Evolutionary conservation across 306 rosid genomes (phyloP).

Genomic region (Vigna mungo): DNA sequence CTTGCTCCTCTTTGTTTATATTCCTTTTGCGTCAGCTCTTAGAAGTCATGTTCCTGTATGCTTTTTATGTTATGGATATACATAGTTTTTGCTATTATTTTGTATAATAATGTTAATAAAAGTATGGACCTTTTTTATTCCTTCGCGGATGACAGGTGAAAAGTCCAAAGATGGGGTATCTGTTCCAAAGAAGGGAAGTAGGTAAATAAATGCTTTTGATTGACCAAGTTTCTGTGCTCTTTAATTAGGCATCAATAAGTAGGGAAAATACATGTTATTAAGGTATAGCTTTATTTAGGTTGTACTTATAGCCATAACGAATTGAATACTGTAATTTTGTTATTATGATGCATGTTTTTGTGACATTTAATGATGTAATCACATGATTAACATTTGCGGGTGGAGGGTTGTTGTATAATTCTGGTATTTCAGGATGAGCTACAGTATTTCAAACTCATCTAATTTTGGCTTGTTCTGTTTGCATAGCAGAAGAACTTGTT

Average conservation of each 20-base stretch:
- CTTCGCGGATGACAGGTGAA: constrained; percentile 99
- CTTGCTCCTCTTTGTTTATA: constrained; percentile 38
- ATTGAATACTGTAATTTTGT: constrained; percentile 23
- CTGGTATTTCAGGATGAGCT: constrained; percentile 9
- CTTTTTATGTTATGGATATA: constrained; percentile 69
- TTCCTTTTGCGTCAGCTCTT: constrained; percentile 45
- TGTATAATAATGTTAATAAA: constrained; percentile 85
- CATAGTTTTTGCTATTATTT: constrained; percentile 66
- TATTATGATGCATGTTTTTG: constrained; percentile 26
- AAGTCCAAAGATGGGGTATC: constrained; percentile 99
- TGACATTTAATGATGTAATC: constrained; percentile 8
- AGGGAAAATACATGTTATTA: constrained; percentile 48
- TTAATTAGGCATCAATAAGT: constrained; percentile 62
- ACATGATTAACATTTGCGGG: not conserved
- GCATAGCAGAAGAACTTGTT: constrained; percentile 20
- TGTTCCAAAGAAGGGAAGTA: constrained; percentile 99
- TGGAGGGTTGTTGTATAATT: not conserved
- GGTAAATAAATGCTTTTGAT: constrained; percentile 99
- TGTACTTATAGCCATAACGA: constrained; percentile 29
- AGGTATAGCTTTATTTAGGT: constrained; percentile 56
- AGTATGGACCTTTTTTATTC: constrained; percentile 98
- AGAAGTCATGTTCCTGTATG: constrained; percentile 48
- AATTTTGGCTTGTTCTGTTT: constrained; percentile 24
- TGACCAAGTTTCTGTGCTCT: constrained; percentile 76
- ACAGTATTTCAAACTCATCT: constrained; percentile 30